phyloP scores from a whole-genome alignment of 768 basidiomycete species.

The Termitomyces sp. region DNA sequence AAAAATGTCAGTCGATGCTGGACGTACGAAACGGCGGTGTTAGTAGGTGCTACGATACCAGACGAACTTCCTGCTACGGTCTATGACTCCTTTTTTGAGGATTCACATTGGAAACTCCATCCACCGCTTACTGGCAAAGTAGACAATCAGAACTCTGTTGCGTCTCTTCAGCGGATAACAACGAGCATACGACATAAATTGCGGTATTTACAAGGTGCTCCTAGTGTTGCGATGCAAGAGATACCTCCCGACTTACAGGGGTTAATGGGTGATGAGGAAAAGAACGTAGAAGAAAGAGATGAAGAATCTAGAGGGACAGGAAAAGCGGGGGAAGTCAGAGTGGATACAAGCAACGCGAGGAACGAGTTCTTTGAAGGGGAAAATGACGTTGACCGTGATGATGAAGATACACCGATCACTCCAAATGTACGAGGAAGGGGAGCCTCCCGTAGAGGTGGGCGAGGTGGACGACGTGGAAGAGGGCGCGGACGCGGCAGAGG shows the following conservation, averaged over 20 bases:
- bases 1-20: slow-evolving; percentile 98
- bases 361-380: slow-evolving; percentile 77
- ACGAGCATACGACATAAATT: slow-evolving; percentile 81
- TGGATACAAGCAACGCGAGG: slow-evolving; percentile 44
- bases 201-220: slow-evolving; percentile 89
- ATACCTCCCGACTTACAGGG: slow-evolving; percentile 89
- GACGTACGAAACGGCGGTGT: slow-evolving; percentile 96
- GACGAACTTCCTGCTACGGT: slow-evolving; percentile 85
- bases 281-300: slow-evolving; percentile 21
- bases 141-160: slow-evolving; percentile 86
- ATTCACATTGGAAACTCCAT: slow-evolving; percentile 88
- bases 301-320: slow-evolving; percentile 54
- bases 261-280: slow-evolving; percentile 49
- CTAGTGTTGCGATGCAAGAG: slow-evolving; percentile 95
- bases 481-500: slow-evolving; percentile 11
- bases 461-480: slow-evolving; percentile 23
- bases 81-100: slow-evolving; percentile 91
- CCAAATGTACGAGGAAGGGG: slow-evolving; percentile 13
- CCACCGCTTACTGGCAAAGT: slow-evolving; percentile 89
- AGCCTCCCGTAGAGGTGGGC: slow-evolving; percentile 24
- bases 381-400: slow-evolving; percentile 55
- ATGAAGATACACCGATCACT: slow-evolving; percentile 13
- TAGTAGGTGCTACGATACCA: slow-evolving; percentile 77
- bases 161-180: slow-evolving; percentile 83
- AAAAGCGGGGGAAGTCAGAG: slow-evolving; percentile 48